Evolutionary conservation across 805 yeast genomes (phyloP).

Genomic region (Zygosaccharomyces kombuchaensis): DNA sequence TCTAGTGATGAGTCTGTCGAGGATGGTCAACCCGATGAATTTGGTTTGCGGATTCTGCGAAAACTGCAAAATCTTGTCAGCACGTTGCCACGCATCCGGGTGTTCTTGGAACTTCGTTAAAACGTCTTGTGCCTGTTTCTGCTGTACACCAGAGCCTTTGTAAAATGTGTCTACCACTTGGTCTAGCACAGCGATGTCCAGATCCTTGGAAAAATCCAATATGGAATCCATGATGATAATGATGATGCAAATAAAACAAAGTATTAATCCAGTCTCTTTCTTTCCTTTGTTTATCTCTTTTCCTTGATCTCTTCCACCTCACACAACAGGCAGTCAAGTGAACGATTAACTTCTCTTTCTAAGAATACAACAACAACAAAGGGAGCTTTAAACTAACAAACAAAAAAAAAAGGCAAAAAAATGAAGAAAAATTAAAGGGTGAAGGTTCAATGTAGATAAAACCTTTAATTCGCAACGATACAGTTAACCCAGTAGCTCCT

Average conservation of each 20-base stretch:
- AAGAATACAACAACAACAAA: constrained; percentile 2
- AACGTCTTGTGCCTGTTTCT: constrained; percentile 64
- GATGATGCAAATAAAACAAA: background rate
- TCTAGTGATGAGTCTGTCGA: constrained; percentile 84
- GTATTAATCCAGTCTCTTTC: background rate
- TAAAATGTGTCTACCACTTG: constrained; percentile 81
- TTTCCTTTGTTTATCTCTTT: background rate
- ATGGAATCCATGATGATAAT: constrained; percentile 67
- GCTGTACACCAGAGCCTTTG: constrained; percentile 64
- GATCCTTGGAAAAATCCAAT: constrained; percentile 78
- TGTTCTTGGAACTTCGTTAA: constrained; percentile 84
- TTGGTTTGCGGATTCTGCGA: constrained; percentile 82
- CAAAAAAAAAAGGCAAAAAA: background rate
- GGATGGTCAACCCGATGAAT: constrained; percentile 83
- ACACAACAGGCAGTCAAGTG: background rate
- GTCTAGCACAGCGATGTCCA: constrained; percentile 77
- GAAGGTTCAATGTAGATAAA: background rate
- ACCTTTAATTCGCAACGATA: background rate
- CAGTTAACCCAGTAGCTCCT: background rate
- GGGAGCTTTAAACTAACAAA: background rate
- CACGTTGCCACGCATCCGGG: constrained; percentile 93
- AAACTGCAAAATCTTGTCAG: constrained; percentile 79
- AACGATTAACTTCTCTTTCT: background rate
- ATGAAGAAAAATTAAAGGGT: background rate
- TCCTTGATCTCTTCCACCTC: background rate